A percentile compares a stretch with the other conserved stretches of the same genome.
Evolutionary conservation across 257 asterid genomes (phyloP).

Genomic region (Forsythia suspensa): DNA sequence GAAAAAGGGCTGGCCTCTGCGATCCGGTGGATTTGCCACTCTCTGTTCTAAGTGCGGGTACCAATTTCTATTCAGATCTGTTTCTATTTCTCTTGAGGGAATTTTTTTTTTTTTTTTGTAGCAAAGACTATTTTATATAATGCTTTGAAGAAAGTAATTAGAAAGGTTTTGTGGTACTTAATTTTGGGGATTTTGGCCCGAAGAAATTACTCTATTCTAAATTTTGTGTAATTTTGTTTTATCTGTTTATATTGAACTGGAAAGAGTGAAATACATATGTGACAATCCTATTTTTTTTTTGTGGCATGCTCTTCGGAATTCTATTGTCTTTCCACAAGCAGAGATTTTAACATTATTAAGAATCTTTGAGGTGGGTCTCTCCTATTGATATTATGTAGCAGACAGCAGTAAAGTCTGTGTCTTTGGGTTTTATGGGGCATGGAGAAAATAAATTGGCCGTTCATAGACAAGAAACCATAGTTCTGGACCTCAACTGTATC

Average conservation of each 20-base stretch:
- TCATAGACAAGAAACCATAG: neutral
- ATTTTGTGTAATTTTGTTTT: slow-evolving; percentile 11
- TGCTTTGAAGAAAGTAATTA: no score
- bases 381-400: neutral
- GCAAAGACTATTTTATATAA: no score
- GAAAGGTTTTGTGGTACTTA: neutral
- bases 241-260: slow-evolving; percentile 4
- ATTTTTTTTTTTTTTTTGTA: neutral
- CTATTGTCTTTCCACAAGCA: neutral
- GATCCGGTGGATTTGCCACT: slow-evolving; percentile 71
- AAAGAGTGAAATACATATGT: neutral
- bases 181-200: slow-evolving; percentile 7
- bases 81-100: neutral
- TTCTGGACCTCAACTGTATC: neutral
- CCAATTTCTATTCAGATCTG: slow-evolving; percentile 1
- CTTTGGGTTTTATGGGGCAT: neutral
- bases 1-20: slow-evolving; percentile 84
- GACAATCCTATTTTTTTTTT: neutral
- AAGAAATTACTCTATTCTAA: neutral
- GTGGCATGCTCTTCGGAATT: no score
- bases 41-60: slow-evolving; percentile 86
- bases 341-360: slow-evolving; percentile 7
- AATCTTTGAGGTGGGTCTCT: slow-evolving; percentile 4
- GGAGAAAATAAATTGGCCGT: neutral
- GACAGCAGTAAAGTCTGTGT: neutral